Base-by-base conservation (phyloP, 371 early-diverging fungal genomes). In the Smittium mucronatum region DNA sequence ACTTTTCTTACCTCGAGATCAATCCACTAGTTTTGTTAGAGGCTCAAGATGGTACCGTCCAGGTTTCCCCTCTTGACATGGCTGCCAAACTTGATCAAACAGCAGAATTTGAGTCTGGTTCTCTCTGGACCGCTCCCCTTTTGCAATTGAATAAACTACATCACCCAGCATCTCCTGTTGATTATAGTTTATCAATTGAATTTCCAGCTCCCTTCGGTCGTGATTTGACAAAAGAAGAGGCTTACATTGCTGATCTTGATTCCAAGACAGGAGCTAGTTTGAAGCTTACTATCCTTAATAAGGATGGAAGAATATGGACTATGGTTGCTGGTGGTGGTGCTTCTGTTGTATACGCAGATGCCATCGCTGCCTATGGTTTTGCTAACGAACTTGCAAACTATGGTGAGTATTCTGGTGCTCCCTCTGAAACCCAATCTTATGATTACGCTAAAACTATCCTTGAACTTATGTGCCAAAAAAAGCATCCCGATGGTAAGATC, bases 261-360 rank as follows among this genome's bases (percentile, higher is more conserved):
- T 88, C 95, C 72, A 97, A 97, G 87, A 97, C 98, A 17, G 98
- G 98, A 71, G 97, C 98, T 28, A 93, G 93, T 36, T 88, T 97
- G 72, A 97, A 97, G 82, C 83, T 97, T 71, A 97, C 98, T 34
- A 89, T 97, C 58, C 82, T 97, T 71, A 97, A 97, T 85, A 84
- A 89, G 73, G 83, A 86, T 16, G 98, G 98, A 30, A 91, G 95
- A 73, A 87, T 97, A 74, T 97, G 98, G 98, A 96, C 98, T 67
- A 96, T 97, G 97, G 97, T 97, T 70, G 98, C 98, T 63, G 98
- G 98, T 81, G 98, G 98, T 73, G 98, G 98, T 81, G 98, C 98
- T 60, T 93, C 94, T 25, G 98, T 97, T 59, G 97, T 94, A 30
- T 92, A 90, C 80, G 83, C 93, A 32, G 98, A 97, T 81, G 98